Base-by-base conservation (phyloP, 106 monocot genomes). In the Alisma plantagoaquatica region DNA sequence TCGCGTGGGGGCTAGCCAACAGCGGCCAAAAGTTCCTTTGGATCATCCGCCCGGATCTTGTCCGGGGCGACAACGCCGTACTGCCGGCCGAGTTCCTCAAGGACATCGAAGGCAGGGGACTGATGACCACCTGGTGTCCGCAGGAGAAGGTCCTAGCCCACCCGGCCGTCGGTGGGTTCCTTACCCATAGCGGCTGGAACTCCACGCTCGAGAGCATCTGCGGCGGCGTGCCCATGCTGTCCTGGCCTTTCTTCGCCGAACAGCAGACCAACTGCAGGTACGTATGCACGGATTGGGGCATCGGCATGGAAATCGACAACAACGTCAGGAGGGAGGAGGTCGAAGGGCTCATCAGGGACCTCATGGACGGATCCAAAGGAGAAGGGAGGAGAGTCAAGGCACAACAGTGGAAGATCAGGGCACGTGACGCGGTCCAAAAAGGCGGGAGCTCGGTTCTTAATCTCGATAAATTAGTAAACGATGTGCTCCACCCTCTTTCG, bases 201-300 rank as follows among this genome's bases (percentile, higher is more conserved):
- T 57, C 57, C 2, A 57, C 42, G 42, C 43, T 42, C 27, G 57
- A 57, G 57, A 57, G 57, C 43, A 17, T 59, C n/a, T 30, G 52
- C 18, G 52, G 33, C n/a, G 55, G 33, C 31, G 55, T 56, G 55
- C 55, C 55, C 55, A 56, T 56, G 55, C 19, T 56, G 55, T 56
- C 33, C 35, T 56, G 32, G 55, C 55, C 55, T 24, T 56, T 17
- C 55, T 38, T 56, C 55, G 33, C 55, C 33, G 55, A 56, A 18
- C 55, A 56, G 55, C 55, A 10, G 28, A 53, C 29, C 26, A 53
- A 53, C 26, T 29, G 28, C 55, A 3, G 33, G 10, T 55, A 55
- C 55, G 55, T 23, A 3, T 33, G 2, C 18, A 10, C 18, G 10
- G 32, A 19, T 10, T 55, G 55, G 55, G 55, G 55, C 8, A 6